Evolutionary conservation across 2,329 filamentous ascomycete genomes (phyloP), one percentile per base, ranked within the genome.

Genomic region (Pyrenophora seminiperda): DNA sequence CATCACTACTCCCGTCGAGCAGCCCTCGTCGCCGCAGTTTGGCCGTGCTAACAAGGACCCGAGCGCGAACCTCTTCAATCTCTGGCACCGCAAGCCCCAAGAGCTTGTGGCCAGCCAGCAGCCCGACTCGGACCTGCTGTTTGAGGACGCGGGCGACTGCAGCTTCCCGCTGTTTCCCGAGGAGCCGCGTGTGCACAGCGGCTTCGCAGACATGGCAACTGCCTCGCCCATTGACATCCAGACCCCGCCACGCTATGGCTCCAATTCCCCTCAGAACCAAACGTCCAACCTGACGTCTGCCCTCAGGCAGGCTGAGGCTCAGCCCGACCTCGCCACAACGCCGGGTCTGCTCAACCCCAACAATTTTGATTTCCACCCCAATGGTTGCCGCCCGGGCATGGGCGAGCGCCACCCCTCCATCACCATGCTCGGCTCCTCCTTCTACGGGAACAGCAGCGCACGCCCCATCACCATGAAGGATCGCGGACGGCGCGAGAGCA

Each of bases 201-300:
- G 52, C 33, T 43, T 62, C 56, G 58, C 56, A 72, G 75, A 66
- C 61, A 84, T 84, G 81, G 78, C 78, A 57, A 70, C 76, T 46
- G 78, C 81, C 54, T 75, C 77, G 51, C 83, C 84, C 37, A 83
- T 86, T 69, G 81, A 86, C 68, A 85, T 86, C 65, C 74, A 81
- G 63, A 77, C 79, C 50, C 73, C 76, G 53, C 75, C 66, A 67
- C 79, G 78, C 63, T 78, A 79, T 76, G 79, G 78, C 58, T 83
- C 81, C 45, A 78, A 82, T 58, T 84, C 82, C 24, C 83, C 83
- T 41, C 81, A 81, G 53, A 82, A 81, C 66, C 83, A 85, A 70
- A 81, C 82, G 10, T 86, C 84, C 29, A 85, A 84, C 63, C 75
- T 86, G 59, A 86, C 83, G 4, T 83, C 81, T 38, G 83, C 83